A percentile compares a stretch with the other conserved stretches of the same genome.
Conservation (phyloP, 345 rosid genomes). For the Ceriops tagal region DNA sequence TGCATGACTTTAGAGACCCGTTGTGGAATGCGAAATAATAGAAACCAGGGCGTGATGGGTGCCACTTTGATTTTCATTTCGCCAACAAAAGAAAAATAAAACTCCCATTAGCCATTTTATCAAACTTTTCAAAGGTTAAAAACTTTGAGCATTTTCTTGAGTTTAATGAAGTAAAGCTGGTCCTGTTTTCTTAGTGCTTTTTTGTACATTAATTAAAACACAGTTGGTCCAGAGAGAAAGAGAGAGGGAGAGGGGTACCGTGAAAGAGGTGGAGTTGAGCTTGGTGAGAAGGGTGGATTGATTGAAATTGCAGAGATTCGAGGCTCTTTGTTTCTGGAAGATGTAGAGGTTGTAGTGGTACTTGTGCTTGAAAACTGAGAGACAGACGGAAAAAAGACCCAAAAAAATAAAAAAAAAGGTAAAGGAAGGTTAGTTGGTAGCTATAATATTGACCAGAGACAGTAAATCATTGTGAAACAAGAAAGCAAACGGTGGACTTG, state of each 20-base stretch:
- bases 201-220: neutral
- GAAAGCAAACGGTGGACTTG: neutral
- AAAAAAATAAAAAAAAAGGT: neutral
- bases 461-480: neutral
- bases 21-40: slow-evolving; percentile 84
- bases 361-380: slow-evolving; percentile 83
- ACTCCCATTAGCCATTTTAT: too few species aligned
- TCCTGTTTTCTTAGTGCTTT: neutral
- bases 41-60: slow-evolving; percentile 78
- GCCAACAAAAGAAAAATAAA: neutral
- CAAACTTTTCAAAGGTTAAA: too few species aligned
- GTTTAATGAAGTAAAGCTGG: neutral
- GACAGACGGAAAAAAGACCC: neutral
- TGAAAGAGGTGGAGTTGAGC: slow-evolving; percentile 60
- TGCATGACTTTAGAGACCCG: slow-evolving; percentile 56
- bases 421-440: slow-evolving; percentile 8
- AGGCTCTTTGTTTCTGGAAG: slow-evolving; percentile 77
- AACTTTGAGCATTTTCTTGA: neutral
- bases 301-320: slow-evolving; percentile 70
- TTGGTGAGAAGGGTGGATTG: slow-evolving; percentile 76
- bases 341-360: slow-evolving; percentile 66
- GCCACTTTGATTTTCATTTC: slow-evolving; percentile 51
- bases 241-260: slow-evolving; percentile 37
- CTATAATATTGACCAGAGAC: neutral
- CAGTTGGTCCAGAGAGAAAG: neutral